Percentiles rank a stretch among this genome's conserved stretches.
Evolutionary conservation across 2,329 filamentous ascomycete genomes (phyloP).

Genomic region (Periconia macrospinosa): DNA sequence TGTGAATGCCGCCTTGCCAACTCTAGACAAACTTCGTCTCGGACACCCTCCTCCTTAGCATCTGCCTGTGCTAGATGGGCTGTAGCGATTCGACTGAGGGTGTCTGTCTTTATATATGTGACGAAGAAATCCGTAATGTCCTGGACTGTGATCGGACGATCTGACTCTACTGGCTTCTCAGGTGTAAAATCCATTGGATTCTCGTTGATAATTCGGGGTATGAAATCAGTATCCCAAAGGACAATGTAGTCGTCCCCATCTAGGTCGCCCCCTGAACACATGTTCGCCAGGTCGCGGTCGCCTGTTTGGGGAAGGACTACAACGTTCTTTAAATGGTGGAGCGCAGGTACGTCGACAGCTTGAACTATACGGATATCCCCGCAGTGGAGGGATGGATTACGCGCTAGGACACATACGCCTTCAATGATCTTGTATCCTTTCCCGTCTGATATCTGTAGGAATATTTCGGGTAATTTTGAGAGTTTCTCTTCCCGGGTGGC

Average conservation of each 20-base stretch:
- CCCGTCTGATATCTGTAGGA: conserved; percentile 74
- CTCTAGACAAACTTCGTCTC: conserved; percentile 61
- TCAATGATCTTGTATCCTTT: conserved; percentile 66
- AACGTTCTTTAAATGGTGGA: conserved; percentile 79
- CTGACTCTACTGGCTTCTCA: conserved; percentile 57
- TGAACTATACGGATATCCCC: conserved; percentile 88
- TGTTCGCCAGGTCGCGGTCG: conserved; percentile 82
- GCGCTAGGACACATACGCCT: conserved; percentile 79
- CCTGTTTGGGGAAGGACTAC: conserved; percentile 85
- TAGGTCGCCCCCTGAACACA: conserved; percentile 94
- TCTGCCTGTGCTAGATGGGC: conserved; percentile 83
- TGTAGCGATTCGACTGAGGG: conserved; percentile 75
- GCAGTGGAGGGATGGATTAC: conserved; percentile 91
- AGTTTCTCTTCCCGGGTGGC: conserved; percentile 48
- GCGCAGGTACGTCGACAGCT: conserved; percentile 73
- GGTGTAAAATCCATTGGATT: conserved; percentile 76
- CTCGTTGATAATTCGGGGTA: conserved; percentile 66
- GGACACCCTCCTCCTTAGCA: conserved; percentile 61
- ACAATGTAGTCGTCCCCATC: conserved; percentile 96
- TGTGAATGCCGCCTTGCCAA: conserved; percentile 82
- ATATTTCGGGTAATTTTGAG: conserved; percentile 74
- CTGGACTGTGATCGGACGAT: conserved; percentile 66
- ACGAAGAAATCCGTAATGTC: conserved; percentile 88
- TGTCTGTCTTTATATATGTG: conserved; percentile 88
- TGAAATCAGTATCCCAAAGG: conserved; percentile 79